Evolutionary conservation across 2,329 filamentous ascomycete species (phyloP), one percentile per base, ranked within the genome.

Genomic region (Cladosporium sp.): DNA sequence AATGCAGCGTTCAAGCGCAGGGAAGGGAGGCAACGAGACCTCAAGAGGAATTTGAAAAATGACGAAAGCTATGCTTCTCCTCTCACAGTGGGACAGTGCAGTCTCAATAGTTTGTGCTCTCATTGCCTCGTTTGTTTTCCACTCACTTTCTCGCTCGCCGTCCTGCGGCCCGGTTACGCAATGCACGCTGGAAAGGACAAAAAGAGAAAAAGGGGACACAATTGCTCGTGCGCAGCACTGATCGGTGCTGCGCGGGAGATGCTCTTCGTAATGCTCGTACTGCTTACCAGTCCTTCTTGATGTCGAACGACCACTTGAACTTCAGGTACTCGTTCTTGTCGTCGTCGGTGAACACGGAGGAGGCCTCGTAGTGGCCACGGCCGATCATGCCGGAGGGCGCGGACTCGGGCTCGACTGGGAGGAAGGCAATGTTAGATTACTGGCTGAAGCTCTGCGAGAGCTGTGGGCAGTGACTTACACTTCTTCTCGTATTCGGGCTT

Each of bases 241-340:
- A n/a, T 46, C 40, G 7, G 40, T 23, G 40, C 40, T 46, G n/a
- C 40, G 40, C 37, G 40, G n/a, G n/a, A 33, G 29, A 55, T 29
- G 52, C 28, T 55, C 33, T 55, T n/a, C 26, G 28, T 55, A 29
- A 29, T 33, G 31, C 26, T 31, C 28, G 18, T 55, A 29, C 44
- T 72, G 31, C 57, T 71, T 88, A 91, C 95, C 95, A 98, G 78
- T 97, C 92, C 86, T 98, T 99, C 81, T 90, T 86, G 78, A 99
- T 97, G 76, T 97, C 91, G 75, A 99, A 98, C 68, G 89, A 88
- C 95, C 95, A 99, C 75, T 96, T 91, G 79, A 99, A 99, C 77
- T 90, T 85, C 69, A 99, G 84, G 80, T 99, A 93, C 69, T 86
- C 89, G 80, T 92, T 89, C 79, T 95, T 90, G 82, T 99, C 95